phyloP scores from a whole-genome alignment of 2,329 filamentous ascomycete genomes.

The Plenodomus tracheiphilus region DNA sequence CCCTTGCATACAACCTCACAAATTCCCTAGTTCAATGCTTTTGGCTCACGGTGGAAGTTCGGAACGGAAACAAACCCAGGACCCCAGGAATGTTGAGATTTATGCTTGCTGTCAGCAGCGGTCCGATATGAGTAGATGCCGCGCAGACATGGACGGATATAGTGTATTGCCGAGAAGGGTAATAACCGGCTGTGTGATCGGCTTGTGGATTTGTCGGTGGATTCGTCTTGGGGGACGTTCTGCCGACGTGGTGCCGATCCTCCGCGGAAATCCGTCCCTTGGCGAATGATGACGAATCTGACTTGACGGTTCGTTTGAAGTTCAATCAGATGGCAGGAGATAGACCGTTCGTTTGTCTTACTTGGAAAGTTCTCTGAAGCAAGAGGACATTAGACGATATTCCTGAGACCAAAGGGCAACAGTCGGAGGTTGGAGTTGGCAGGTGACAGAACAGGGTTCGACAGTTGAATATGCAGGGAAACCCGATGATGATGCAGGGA shows the following conservation, averaged over 20 bases:
- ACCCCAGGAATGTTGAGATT: background rate
- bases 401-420: no score
- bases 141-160: background rate
- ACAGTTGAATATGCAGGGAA: background rate
- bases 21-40: background rate
- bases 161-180: background rate
- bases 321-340: background rate
- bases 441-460: background rate
- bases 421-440: no score
- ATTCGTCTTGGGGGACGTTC: background rate
- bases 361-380: no score
- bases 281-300: background rate
- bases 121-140: background rate
- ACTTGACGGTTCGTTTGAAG: background rate
- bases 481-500: background rate
- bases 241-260: background rate
- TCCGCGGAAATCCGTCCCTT: background rate
- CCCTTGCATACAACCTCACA: background rate
- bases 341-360: no score
- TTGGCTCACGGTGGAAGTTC: background rate
- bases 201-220: background rate
- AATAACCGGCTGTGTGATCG: background rate
- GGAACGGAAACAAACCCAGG: background rate
- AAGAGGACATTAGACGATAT: no score
- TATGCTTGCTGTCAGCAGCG: background rate